Percentiles rank a stretch among this genome's conserved stretches.
These are phyloP conservation scores for Fusarium praegraminearum DNA, from an alignment of 2,329 filamentous ascomycete genomes.

Conservation along the genomic window DNA sequence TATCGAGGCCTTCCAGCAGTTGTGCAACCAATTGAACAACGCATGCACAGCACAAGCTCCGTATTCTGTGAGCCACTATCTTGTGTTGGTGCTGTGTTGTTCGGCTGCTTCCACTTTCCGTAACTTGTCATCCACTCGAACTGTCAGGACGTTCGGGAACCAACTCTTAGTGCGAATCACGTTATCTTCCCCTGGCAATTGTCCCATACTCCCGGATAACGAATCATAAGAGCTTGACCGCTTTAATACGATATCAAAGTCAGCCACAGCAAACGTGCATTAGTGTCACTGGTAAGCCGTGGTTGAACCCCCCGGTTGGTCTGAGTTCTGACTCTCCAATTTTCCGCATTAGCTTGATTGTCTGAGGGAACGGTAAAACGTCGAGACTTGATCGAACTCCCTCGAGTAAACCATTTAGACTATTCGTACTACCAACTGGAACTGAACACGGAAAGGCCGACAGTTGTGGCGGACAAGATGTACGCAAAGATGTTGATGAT, in stretches of 20 bases:
- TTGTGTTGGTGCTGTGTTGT: neutral
- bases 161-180: neutral
- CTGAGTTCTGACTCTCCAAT: neutral
- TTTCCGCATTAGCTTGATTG: neutral
- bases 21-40: slow-evolving; percentile 1
- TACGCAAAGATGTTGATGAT: neutral
- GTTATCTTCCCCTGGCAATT: neutral
- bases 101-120: neutral
- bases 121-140: neutral
- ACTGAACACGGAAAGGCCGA: neutral
- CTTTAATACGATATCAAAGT: neutral
- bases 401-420: neutral
- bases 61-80: slow-evolving; percentile 1
- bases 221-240: neutral
- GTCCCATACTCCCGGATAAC: too few relatives aligned
- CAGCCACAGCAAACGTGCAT: neutral
- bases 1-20: neutral
- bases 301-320: neutral
- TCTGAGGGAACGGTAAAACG: neutral
- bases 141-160: neutral
- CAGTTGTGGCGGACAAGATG: neutral
- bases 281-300: neutral
- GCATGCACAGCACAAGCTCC: neutral
- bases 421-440: too few relatives aligned
- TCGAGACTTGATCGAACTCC: neutral